Base-by-base conservation (phyloP, 1,139 yeast genomes). In the Yamadazyma blattariae region DNA sequence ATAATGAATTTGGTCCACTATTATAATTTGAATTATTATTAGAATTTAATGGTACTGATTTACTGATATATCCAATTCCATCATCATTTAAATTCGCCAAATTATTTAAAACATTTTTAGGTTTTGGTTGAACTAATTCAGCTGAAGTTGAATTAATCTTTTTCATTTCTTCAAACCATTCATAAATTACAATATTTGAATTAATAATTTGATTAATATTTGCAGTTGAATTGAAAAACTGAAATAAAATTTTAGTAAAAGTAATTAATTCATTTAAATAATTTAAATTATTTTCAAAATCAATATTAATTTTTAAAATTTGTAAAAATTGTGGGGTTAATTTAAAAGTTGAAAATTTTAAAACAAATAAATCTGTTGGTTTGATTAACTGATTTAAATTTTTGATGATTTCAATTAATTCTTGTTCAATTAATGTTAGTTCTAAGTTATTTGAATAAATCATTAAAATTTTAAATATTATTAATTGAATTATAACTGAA, bases 301-400 rank as follows among this genome's bases (percentile, higher is more conserved):
- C 61, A 15, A 63, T 49, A 15, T 53, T 48, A 11, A 61, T 48
- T 40, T 59, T 62, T 29, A 66, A 45, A 16, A 64, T 41, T 37
- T 64, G 71, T 16, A 66, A 46, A 30, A 66, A 47, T 25, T 64
- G 69, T 21, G 66, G 67, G 15, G 64, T 44, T 18, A 64, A 38
- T 37, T 64, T 67, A 44, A 56, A 61, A 39, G 63, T 64, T 25
- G 66, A 56, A 42, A 64, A 51, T 34, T 59, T 58, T 3, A 64
- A 48, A 35, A 59, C 57, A 37, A 40, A 10, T 21, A 55, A 37
- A 28, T 61, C 64, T 30, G 50, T 50, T 39, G 54, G 55, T n/a
- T 47, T 47, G 24, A 65, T 46, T 12, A 48, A 36, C 5, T 40
- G 30, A 38, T 56, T 60, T 27, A 61, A 49, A 14, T 44, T 41